Evolutionary conservation across 371 early-diverging fungal genomes (phyloP), one percentile per base, ranked within the genome.

Genomic region (Mucor racemosus): DNA sequence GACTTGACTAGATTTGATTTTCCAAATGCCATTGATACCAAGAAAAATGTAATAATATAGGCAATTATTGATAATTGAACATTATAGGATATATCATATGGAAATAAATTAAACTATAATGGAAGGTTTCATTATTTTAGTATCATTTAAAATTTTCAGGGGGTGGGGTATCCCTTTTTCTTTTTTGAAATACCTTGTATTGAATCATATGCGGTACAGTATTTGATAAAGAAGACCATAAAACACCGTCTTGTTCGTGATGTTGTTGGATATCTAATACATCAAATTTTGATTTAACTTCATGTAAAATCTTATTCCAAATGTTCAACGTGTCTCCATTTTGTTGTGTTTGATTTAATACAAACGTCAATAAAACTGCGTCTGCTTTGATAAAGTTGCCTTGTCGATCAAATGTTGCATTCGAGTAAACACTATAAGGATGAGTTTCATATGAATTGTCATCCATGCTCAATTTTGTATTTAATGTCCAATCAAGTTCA

Each of bases 1-100:
- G 90, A 90, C 64, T 88, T 92, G 40, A 92, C 90, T 8, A 90
- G 74, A 71, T 89, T 88, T 0, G 90, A 86, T 31, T 81, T 76
- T 11, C 87, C 85, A 40, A 91, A 78, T 2, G 86, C 84, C 14
- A 87, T 69, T 0, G 90, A 89, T 13, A 92, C 87, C 63, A 89
- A 83, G 17, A 88, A 75, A 64, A 90, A 90, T 13, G 85, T 60
- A 6, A 67, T n/a, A 7, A 64, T 31, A 36, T 77, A 72, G 1
- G 63, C 66, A 26, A 67, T 36, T n/a, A 72, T 62, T 0, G 69
- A 68, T 14, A 72, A 17, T 41, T 72, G 72, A 0, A 69, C 69
- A 15, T 67, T 72, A 6, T 61, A 62, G 3, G 76, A 58, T 15
- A 75, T 56, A 33, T 75, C 69, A 40, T 64, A 75, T 5, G 76